Percentiles rank a stretch among this genome's conserved stretches.
phyloP scores from a whole-genome alignment of 108 stramenopile genomes.

The Fragilaria radians region DNA sequence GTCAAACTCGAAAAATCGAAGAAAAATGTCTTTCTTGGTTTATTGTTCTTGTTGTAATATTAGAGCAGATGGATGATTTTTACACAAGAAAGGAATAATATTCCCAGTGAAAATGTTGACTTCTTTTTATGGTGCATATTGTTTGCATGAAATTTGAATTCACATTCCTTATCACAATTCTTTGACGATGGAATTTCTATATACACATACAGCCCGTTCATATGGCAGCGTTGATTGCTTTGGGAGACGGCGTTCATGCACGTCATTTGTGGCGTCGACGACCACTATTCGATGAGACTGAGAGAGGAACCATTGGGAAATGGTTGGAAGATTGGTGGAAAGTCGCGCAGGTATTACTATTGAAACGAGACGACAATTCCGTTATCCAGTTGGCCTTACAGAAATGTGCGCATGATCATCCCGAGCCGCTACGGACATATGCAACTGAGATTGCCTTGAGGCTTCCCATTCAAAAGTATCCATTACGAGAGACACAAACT shows the following conservation, averaged over 20 bases:
- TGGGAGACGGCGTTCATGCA: background rate
- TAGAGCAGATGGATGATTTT: no score
- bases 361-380: background rate
- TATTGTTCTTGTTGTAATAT: no score
- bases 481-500: background rate
- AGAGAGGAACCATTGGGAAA: no score
- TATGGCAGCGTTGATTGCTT: background rate
- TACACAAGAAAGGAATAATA: no score
- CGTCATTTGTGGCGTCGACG: background rate
- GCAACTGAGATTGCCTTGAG: background rate
- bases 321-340: constrained; percentile 1
- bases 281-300: background rate
- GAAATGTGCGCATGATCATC: background rate
- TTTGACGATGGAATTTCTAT: no score
- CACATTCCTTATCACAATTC: no score
- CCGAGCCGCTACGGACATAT: background rate
- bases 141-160: no score
- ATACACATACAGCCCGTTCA: background rate
- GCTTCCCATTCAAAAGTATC: background rate
- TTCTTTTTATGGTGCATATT: no score
- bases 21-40: no score
- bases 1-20: no score
- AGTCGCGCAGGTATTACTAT: background rate
- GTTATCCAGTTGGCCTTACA: background rate
- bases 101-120: no score